These are phyloP conservation scores for Penicillium thymicola DNA, from an alignment of 2,329 filamentous ascomycete genomes.

Conservation along the genomic window DNA sequence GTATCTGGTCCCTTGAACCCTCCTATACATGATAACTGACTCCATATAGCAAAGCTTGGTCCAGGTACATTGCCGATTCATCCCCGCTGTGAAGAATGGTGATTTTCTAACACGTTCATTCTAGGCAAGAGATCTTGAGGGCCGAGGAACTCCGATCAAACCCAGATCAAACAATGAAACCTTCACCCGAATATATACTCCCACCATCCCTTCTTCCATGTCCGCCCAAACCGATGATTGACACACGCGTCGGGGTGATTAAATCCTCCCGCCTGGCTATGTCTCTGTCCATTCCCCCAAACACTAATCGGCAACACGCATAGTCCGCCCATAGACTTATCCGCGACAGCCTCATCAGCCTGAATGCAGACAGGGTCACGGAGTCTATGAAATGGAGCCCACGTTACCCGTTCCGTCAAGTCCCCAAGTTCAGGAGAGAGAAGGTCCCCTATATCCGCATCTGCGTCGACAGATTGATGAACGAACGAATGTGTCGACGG, in stretches of 20 bases:
- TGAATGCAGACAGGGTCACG: constrained; percentile 25
- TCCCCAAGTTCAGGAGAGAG: not conserved
- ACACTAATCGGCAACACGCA: constrained; percentile 83
- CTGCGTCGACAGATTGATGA: constrained; percentile 21
- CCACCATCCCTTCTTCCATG: constrained; percentile 35
- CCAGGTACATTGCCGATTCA: not conserved
- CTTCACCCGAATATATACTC: constrained; percentile 26
- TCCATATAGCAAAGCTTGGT: not conserved
- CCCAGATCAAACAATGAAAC: not conserved
- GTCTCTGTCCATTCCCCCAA: constrained; percentile 37
- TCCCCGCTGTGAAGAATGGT: too few relatives aligned
- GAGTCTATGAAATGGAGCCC: constrained; percentile 34
- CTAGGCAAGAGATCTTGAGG: not conserved
- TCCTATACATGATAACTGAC: not conserved
- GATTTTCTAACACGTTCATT: not conserved
- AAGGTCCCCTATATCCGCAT: constrained; percentile 22
- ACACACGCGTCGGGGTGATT: constrained; percentile 27
- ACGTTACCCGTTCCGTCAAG: constrained; percentile 25
- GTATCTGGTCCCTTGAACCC: not conserved
- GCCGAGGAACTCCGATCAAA: not conserved
- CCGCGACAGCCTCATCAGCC: constrained; percentile 16
- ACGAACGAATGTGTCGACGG: constrained; percentile 27
- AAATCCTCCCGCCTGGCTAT: constrained; percentile 30
- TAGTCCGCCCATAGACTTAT: constrained; percentile 71
- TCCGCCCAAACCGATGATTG: constrained; percentile 34